Evolutionary conservation across 768 basidiomycete genomes (phyloP).

Genomic region (Lactarius quietus): DNA sequence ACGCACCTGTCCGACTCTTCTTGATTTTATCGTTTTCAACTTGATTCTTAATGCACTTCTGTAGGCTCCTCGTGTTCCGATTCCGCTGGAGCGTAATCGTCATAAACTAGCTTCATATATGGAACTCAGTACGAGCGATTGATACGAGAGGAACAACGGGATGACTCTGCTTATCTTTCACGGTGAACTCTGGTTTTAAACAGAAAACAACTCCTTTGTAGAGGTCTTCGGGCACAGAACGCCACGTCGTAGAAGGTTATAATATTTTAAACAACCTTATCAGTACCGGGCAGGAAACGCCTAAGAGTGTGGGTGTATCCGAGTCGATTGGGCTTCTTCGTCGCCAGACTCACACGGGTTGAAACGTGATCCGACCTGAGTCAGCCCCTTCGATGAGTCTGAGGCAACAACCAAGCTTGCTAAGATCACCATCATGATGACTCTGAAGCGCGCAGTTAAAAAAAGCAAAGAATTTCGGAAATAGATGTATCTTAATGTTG

Average conservation of each 20-base stretch:
- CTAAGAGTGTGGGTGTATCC: neutral
- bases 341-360: neutral
- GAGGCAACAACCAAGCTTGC: neutral
- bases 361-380: neutral
- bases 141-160: conserved; percentile 62
- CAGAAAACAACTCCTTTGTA: too few relatives aligned
- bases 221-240: too few relatives aligned
- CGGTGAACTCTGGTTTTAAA: neutral
- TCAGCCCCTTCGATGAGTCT: neutral
- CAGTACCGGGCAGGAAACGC: neutral
- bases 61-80: conserved; percentile 31
- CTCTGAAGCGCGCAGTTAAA: too few relatives aligned
- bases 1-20: conserved; percentile 80
- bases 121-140: conserved; percentile 50
- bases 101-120: conserved; percentile 56
- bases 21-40: conserved; percentile 48
- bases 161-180: conserved; percentile 64
- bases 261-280: too few relatives aligned
- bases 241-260: too few relatives aligned
- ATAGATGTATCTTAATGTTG: too few relatives aligned
- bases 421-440: too few relatives aligned
- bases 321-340: neutral
- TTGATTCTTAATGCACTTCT: conserved; percentile 60
- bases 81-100: neutral
- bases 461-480: too few relatives aligned